These are phyloP conservation scores for Chaetomium fimeti DNA, from an alignment of 495 filamentous ascomycete species.

Conservation along the genomic window DNA sequence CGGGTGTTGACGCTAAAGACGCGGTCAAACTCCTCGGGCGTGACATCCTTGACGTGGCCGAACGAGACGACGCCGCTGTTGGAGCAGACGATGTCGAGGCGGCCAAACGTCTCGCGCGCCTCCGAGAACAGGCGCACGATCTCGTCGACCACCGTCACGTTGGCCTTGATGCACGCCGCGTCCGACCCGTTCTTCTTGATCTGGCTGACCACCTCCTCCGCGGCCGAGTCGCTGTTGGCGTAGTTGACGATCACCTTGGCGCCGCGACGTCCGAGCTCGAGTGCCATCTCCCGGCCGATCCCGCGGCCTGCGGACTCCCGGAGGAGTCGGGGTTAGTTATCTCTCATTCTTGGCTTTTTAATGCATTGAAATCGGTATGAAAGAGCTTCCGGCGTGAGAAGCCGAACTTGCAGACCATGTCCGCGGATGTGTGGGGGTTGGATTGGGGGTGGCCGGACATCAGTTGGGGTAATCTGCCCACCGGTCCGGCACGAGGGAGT, in stretches of 20 bases:
- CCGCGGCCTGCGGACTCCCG: conserved; percentile 54
- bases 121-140: conserved; percentile 53
- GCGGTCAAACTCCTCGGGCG: conserved; percentile 70
- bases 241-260: conserved; percentile 79
- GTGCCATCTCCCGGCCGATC: conserved; percentile 73
- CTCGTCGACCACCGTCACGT: conserved; percentile 66
- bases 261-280: conserved; percentile 74
- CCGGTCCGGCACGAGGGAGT: conserved; percentile 17
- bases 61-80: conserved; percentile 67
- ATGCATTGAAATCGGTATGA: not conserved
- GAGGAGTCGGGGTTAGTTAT: not conserved
- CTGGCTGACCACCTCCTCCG: conserved; percentile 60
- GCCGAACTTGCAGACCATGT: not conserved
- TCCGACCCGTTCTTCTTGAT: conserved; percentile 58
- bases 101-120: conserved; percentile 59
- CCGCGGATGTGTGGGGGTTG: not conserved
- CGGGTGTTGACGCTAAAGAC: conserved; percentile 77
- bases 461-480: conserved; percentile 36
- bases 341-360: not conserved
- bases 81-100: conserved; percentile 70
- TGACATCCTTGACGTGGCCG: conserved; percentile 66
- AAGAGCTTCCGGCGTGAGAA: not conserved
- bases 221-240: conserved; percentile 57
- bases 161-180: conserved; percentile 69
- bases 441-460: conserved; percentile 37